These are phyloP conservation scores for Paulownia fortunei DNA, from an alignment of 257 asterid genomes.

Conservation along the genomic window DNA sequence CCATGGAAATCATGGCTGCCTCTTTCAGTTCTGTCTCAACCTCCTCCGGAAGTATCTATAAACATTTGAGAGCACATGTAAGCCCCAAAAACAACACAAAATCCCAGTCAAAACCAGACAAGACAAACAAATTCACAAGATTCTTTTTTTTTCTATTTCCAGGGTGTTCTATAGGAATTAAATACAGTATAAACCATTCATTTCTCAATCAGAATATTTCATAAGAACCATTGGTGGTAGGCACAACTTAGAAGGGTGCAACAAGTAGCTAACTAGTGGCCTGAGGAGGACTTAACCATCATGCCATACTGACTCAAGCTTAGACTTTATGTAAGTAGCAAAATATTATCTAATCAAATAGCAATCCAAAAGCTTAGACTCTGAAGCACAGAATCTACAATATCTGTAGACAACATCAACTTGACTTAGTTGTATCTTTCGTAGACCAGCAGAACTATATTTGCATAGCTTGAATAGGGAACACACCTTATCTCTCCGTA, in stretches of 20 bases:
- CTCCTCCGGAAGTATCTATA: conserved; percentile 77
- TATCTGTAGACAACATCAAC: background rate
- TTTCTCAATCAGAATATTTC: background rate
- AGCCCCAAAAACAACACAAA: background rate
- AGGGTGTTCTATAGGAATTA: background rate
- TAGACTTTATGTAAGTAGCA: background rate
- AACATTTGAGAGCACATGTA: background rate
- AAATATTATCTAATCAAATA: background rate
- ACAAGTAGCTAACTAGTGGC: background rate
- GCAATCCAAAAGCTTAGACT: background rate
- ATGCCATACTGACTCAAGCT: background rate
- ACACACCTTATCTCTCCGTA: background rate
- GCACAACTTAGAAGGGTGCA: background rate
- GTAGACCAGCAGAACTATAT: background rate
- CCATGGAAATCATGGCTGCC: conserved; percentile 91
- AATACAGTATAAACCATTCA: background rate
- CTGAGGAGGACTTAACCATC: background rate
- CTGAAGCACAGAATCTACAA: background rate
- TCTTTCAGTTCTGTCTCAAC: conserved; percentile 83
- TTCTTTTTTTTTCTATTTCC: background rate
- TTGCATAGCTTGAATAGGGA: background rate
- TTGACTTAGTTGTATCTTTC: background rate
- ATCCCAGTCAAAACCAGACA: background rate
- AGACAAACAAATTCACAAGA: background rate
- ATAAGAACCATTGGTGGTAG: background rate